These are phyloP conservation scores for Calonectria naviculata DNA, from an alignment of 2,329 filamentous ascomycete genomes.

Conservation along the genomic window DNA sequence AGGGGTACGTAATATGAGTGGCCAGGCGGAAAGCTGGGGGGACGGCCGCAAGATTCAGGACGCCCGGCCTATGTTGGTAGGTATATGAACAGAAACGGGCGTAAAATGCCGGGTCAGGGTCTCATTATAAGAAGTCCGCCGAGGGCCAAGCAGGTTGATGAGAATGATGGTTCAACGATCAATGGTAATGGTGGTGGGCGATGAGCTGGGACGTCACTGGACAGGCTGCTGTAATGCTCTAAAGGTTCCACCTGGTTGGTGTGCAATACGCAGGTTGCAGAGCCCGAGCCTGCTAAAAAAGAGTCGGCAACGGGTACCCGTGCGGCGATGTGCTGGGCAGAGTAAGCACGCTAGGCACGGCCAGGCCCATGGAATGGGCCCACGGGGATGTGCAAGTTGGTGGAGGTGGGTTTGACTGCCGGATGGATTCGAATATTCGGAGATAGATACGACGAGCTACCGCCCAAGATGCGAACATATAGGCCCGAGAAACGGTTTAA, in stretches of 20 bases:
- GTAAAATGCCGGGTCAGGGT: background rate
- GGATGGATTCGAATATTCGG: background rate
- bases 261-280: background rate
- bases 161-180: background rate
- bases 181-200: background rate
- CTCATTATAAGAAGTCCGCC: conserved; percentile 8
- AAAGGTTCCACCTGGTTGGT: conserved; percentile 12
- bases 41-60: conserved; percentile 9
- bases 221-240: conserved; percentile 8
- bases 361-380: background rate
- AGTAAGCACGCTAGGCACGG: conserved; percentile 5
- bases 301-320: conserved; percentile 13
- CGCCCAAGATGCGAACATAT: background rate
- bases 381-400: conserved; percentile 1
- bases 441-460: background rate
- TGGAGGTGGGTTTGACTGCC: conserved; percentile 1
- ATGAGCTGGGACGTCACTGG: conserved; percentile 10
- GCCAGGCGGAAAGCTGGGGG: conserved; percentile 23
- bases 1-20: conserved; percentile 20
- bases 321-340: conserved; percentile 7
- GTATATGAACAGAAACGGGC: background rate
- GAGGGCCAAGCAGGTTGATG: background rate
- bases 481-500: background rate
- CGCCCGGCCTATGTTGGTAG: conserved; percentile 5
- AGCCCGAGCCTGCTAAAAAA: conserved; percentile 13